Base-by-base conservation (phyloP, 2,329 filamentous ascomycete species). In the Monilinia polystroma region DNA sequence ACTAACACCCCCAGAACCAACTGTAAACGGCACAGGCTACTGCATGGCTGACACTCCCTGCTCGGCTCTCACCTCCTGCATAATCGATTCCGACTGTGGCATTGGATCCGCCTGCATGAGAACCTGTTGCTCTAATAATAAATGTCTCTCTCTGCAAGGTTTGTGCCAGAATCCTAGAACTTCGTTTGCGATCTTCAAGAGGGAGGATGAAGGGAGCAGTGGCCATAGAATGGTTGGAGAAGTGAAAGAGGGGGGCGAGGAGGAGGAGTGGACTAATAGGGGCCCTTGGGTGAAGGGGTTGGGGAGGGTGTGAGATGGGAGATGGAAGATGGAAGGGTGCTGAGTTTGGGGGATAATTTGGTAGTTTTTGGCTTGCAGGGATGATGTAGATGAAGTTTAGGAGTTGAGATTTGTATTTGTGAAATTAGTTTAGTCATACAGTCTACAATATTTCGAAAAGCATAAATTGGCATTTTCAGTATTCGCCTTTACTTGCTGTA, bases 1-100 rank as follows among this genome's bases (percentile, higher is more conserved):
- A 32, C 59, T 63, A 54, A 63, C 3, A 29, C 10, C 18, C 3
- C 2, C 35, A 63, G 59, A 67, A 47, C 65, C 59, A 32, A 55
- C 29, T 18, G 38, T 64, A 20, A 38, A 47, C 18, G 64, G 38
- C 26, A 62, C 29, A 4, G 49, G 55, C 58, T 64, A 67, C 29
- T 67, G 65, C 41, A 51, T 67, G 29, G 58, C 59, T 12, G 51
- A 64, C 23, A 38, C 51, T 7, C 51, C 65, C 32, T 67, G 59
- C 45, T 26, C 26, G 1, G 23, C n/a, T 8, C 65, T 67, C n/a
- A n/a, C 63, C 6, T 35, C 43, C 20, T 67, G 66, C 54, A 35
- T 18, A 23, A 20, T 10, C 6, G 47, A 56, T 29, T 38, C 60
- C 0, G 53, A 58, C 26, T 67, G 66, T 18, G 38, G 41, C 16